phyloP scores from a whole-genome alignment of 345 rosid species.

The Punica granatum region DNA sequence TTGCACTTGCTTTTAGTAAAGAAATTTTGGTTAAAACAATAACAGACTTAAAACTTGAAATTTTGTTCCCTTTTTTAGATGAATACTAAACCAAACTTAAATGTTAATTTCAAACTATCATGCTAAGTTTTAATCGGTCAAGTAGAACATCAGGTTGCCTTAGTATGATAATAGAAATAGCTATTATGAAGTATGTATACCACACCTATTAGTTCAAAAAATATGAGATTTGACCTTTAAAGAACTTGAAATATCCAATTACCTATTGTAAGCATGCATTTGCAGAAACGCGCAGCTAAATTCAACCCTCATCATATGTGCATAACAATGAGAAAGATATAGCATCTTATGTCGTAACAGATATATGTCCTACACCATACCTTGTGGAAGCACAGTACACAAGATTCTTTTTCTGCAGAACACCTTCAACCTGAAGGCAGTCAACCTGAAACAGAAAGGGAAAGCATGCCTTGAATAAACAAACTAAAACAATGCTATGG shows the following conservation, averaged over 20 bases:
- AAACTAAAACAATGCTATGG: background rate
- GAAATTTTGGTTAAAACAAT: too few relatives aligned
- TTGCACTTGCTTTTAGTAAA: too few relatives aligned
- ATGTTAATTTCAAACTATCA: too few relatives aligned
- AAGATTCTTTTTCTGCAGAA: constrained; percentile 75
- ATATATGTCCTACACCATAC: constrained; percentile 30
- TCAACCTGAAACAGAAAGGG: constrained; percentile 54
- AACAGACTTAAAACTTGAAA: too few relatives aligned
- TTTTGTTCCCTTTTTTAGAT: too few relatives aligned
- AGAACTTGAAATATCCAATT: background rate
- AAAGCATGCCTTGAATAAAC: constrained; percentile 5
- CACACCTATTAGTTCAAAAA: background rate
- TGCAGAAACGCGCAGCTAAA: background rate
- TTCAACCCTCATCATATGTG: too few relatives aligned
- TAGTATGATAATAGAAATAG: too few relatives aligned
- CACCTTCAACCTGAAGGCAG: constrained; percentile 96
- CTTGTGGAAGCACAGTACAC: constrained; percentile 98
- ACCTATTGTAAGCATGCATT: background rate
- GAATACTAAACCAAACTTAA: too few relatives aligned
- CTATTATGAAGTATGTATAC: too few relatives aligned
- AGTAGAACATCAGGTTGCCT: too few relatives aligned
- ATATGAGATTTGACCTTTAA: background rate
- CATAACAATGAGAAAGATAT: background rate
- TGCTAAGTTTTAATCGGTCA: too few relatives aligned
- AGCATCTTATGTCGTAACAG: constrained; percentile 4